These are phyloP conservation scores for Pleurotus sapidus DNA, from an alignment of 768 basidiomycete genomes.

Conservation along the genomic window DNA sequence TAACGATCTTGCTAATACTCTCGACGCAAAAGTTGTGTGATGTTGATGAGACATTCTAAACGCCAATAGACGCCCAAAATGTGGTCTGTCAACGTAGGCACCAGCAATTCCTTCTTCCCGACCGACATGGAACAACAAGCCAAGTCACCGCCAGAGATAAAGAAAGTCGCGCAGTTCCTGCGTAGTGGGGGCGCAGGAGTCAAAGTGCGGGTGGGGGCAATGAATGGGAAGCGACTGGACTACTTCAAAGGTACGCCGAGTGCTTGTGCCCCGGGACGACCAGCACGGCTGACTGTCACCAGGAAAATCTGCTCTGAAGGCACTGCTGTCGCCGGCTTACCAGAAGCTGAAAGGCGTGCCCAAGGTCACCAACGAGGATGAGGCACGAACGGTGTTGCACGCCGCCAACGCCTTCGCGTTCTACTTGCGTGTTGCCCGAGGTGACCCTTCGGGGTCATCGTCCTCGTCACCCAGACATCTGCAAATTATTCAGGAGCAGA, in stretches of 20 bases:
- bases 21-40: too few relatives aligned
- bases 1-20: too few relatives aligned
- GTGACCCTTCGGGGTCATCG: constrained; percentile 58
- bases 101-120: too few relatives aligned
- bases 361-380: constrained; percentile 68
- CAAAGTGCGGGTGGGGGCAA: constrained; percentile 84
- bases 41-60: too few relatives aligned
- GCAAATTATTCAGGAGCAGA: constrained; percentile 77
- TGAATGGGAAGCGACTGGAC: constrained; percentile 93
- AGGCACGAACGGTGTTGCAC: constrained; percentile 66
- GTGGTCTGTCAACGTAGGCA: too few relatives aligned
- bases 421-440: constrained; percentile 89
- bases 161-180: constrained; percentile 83
- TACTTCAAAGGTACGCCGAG: constrained; percentile 89
- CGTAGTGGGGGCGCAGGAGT: constrained; percentile 84
- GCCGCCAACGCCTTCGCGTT: constrained; percentile 82
- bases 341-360: constrained; percentile 81
- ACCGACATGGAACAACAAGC: constrained; percentile 66
- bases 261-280: background rate
- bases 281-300: background rate
- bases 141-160: constrained; percentile 76
- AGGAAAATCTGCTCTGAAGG: constrained; percentile 95
- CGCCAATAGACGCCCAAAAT: too few relatives aligned
- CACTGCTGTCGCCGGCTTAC: constrained; percentile 88
- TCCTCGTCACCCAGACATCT: constrained; percentile 80